Evolutionary conservation across 2,329 filamentous ascomycete genomes (phyloP).

Genomic region (Aspergillus fructus): DNA sequence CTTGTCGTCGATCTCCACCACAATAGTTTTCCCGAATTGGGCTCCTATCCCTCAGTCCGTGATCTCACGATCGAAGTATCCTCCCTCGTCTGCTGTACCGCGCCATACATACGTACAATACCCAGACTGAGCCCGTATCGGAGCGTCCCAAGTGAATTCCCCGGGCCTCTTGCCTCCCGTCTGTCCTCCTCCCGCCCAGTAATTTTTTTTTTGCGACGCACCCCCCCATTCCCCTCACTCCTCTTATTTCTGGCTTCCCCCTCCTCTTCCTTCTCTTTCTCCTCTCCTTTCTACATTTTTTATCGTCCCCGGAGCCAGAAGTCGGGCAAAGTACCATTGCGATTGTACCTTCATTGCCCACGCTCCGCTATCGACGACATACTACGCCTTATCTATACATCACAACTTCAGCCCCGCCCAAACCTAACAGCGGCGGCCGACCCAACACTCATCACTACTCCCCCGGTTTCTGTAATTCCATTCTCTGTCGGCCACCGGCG

Average conservation of each 20-base stretch:
- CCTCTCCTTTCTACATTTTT: constrained; percentile 11
- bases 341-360: constrained; percentile 17
- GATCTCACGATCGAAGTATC: constrained; percentile 7
- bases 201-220: constrained; percentile 14
- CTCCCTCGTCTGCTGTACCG: neutral
- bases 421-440: constrained; percentile 21
- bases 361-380: constrained; percentile 29
- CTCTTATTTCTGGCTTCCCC: constrained; percentile 7
- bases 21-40: constrained; percentile 15
- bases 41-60: constrained; percentile 1
- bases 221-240: neutral
- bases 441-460: constrained; percentile 12
- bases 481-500: constrained; percentile 44
- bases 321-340: constrained; percentile 19
- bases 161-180: constrained; percentile 22
- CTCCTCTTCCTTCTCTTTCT: constrained; percentile 17
- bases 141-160: constrained; percentile 22
- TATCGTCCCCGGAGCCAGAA: constrained; percentile 17
- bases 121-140: constrained; percentile 19
- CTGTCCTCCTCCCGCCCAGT: constrained; percentile 17
- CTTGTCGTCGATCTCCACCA: constrained; percentile 16
- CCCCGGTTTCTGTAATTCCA: constrained; percentile 25
- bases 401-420: constrained; percentile 18
- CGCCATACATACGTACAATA: constrained; percentile 9
- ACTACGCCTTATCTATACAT: constrained; percentile 16